Evolutionary conservation across 768 basidiomycete species (phyloP), one percentile per base, ranked within the genome.

Genomic region (Trametes cinnabarina): DNA sequence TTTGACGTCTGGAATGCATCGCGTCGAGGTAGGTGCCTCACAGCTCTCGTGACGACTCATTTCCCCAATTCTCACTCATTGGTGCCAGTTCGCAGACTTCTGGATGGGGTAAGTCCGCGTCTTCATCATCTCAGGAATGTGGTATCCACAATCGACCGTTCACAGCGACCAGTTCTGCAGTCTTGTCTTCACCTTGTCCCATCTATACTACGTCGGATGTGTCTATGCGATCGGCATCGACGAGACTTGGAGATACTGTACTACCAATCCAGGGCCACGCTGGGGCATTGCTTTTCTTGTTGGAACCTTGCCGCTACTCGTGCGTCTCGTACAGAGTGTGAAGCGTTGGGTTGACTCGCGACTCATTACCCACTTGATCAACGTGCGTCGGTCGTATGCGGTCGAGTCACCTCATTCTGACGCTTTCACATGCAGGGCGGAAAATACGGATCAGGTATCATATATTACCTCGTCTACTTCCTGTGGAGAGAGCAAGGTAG

Each of bases 291-390:
- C 84, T 2, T 87, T 85, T 60, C 57, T 82, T 3, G 73, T 92
- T 7, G 80, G 82, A 5, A 65, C 78, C 9, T 61, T 95, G 1
- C 95, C 97, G 0, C 80, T 91, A 19, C 51, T 89, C 2, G 77
- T 84, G 32, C 95, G 97, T 73, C 68, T 93, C 40, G 77, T 90
- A 11, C 97, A 99, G 72, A 92, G 90, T 68, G 63, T 97, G 49
- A 87, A 87, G 62, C 94, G 96, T 74, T 98, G 88, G 68, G 73
- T 72, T 44, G 97, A 98, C 67, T 92, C 93, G 2, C 76, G 76
- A 35, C 70, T 87, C 37, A 62, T 74, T 17, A 88, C 88, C 0
- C 96, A 98, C 77, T 70, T 98, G 41, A 82, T 98, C 67, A 99
- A 99, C 68, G 95, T 92, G 48, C 52, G 83, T 19, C 26, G 17